phyloP scores from a whole-genome alignment of 176 grass and related monocot genomes.

The Avena sativa region DNA sequence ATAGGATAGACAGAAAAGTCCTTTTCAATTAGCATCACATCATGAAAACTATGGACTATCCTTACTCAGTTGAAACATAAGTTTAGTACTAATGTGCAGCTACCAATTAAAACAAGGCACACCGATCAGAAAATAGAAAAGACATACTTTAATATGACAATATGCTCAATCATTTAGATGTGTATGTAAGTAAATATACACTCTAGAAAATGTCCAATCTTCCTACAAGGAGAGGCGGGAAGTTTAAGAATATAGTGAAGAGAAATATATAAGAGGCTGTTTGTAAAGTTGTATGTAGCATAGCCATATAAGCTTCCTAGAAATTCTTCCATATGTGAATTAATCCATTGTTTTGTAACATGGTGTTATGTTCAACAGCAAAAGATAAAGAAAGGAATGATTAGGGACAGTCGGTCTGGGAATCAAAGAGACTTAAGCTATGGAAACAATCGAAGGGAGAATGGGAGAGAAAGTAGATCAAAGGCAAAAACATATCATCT shows the following conservation, averaged over 20 bases:
- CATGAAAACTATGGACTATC: constrained; percentile 3
- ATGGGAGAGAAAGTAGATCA: not conserved
- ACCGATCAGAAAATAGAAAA: not conserved
- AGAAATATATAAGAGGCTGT: not conserved
- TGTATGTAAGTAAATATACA: not conserved
- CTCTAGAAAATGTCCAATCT: not conserved
- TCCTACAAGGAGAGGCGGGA: not conserved
- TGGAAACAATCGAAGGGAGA: not conserved
- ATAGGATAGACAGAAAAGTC: not conserved
- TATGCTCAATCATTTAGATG: not conserved
- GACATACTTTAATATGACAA: not conserved
- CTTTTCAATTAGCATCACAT: not conserved
- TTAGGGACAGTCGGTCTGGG: not conserved
- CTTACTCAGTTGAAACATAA: not conserved
- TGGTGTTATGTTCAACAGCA: not conserved
- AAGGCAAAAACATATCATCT: not conserved
- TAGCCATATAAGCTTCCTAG: not conserved
- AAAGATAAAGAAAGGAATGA: not conserved
- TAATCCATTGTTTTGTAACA: not conserved
- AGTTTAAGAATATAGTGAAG: not conserved
- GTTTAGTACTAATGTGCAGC: not conserved
- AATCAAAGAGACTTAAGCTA: not conserved
- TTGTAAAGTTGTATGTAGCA: not conserved
- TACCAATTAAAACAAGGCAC: not conserved
- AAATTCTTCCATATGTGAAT: too few relatives aligned